Conservation (phyloP, 768 basidiomycete genomes). For the Gyrodon lividus region DNA sequence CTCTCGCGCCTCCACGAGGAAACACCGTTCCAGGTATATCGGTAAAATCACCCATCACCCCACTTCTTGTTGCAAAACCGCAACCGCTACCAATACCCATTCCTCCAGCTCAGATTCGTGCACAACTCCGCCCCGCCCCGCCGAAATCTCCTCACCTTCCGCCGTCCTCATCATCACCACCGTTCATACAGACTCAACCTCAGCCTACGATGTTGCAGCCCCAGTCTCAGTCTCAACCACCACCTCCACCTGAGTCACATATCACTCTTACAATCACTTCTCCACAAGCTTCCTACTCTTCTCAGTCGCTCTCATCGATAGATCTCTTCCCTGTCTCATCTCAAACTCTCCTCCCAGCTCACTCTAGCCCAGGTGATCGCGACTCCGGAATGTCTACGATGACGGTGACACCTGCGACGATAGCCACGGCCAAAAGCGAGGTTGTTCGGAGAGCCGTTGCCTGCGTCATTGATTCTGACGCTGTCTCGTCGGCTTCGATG, state of each 20-base stretch:
- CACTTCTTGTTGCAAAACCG: constrained; percentile 23
- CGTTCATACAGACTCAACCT: constrained; percentile 17
- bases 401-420: constrained; percentile 43
- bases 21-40: constrained; percentile 22
- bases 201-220: constrained; percentile 15
- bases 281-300: background rate
- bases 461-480: constrained; percentile 43
- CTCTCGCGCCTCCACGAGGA: constrained; percentile 17
- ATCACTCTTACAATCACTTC: background rate
- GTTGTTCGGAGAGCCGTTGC: constrained; percentile 52
- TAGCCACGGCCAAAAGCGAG: constrained; percentile 46
- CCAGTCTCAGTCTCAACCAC: constrained; percentile 9
- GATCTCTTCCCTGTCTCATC: constrained; percentile 19
- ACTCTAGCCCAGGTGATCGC: constrained; percentile 22
- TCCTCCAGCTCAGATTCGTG: constrained; percentile 26
- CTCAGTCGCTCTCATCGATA: background rate
- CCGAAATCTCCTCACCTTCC: constrained; percentile 19
- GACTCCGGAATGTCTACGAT: constrained; percentile 37
- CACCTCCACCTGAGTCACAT: background rate
- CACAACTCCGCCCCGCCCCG: constrained; percentile 30
- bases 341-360: constrained; percentile 16
- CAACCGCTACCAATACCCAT: constrained; percentile 28
- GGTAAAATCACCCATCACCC: constrained; percentile 22
- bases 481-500: constrained; percentile 17
- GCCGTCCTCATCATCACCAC: constrained; percentile 23